Percentiles rank a stretch among this genome's conserved stretches.
Conservation (phyloP, 2,329 filamentous ascomycete genomes). For the Curvularia spicifera region DNA sequence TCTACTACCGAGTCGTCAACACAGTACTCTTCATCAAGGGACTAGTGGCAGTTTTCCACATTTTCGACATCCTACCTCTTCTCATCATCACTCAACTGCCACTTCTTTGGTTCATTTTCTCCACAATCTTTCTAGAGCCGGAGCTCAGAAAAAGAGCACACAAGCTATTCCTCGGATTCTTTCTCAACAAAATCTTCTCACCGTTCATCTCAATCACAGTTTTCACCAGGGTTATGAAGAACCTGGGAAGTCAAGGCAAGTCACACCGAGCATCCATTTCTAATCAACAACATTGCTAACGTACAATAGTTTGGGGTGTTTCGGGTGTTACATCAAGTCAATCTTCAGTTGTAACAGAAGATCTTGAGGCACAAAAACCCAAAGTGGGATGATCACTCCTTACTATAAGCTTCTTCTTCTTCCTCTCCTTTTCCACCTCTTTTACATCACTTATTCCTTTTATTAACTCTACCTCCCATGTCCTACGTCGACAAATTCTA, state of each 20-base stretch:
- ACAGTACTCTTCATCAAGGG: slow-evolving; percentile 5
- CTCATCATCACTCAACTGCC: slow-evolving; percentile 6
- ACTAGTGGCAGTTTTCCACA: not conserved
- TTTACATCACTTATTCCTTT: not conserved
- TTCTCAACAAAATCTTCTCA: not conserved
- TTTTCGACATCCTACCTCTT: slow-evolving; percentile 1
- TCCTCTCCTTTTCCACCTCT: not conserved
- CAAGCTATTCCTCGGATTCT: slow-evolving; percentile 3
- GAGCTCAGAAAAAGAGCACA: slow-evolving; percentile 5
- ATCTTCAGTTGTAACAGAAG: not conserved
- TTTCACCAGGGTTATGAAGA: slow-evolving; percentile 4
- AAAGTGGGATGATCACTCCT: not conserved
- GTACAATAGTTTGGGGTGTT: slow-evolving; percentile 1
- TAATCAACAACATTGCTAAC: slow-evolving; percentile 5
- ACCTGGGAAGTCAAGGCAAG: slow-evolving; percentile 5
- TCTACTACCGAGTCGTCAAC: slow-evolving; percentile 6
- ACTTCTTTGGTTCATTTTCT: slow-evolving; percentile 5
- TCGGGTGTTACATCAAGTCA: slow-evolving; percentile 4
- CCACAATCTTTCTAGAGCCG: slow-evolving; percentile 1
- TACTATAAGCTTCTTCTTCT: not conserved
- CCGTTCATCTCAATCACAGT: slow-evolving; percentile 6
- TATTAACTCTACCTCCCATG: not conserved
- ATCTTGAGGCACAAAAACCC: slow-evolving; percentile 6
- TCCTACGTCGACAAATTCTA: slow-evolving; percentile 2
- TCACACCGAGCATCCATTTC: not conserved